Evolutionary conservation across 1,139 yeast genomes (phyloP), one percentile per base, ranked within the genome.

Genomic region (Candida neerlandica): DNA sequence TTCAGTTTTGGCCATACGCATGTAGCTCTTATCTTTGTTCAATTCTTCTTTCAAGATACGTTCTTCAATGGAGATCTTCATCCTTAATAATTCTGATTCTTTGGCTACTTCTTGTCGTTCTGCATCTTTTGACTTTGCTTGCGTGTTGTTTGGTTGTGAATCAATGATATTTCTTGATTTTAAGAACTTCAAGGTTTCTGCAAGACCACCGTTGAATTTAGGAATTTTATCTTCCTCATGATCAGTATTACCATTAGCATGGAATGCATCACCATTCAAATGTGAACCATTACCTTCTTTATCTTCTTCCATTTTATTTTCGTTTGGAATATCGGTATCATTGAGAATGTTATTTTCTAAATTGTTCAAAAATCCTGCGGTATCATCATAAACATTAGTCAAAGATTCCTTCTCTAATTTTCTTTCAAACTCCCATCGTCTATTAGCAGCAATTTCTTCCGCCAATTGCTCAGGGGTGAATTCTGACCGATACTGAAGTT

Each of bases 111-210:
- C 69, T 43, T 68, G 62, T 41, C 70, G 63, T 11, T 56, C 51
- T 43, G 58, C 55, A 5, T 60, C 58, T 15, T 60, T 59, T 19
- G 51, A 43, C 48, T 50, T 46, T 1, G 42, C 10, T 23, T 42
- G 37, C 12, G 33, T 9, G 5, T 27, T 21, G 26, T 9, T 15
- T 33, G 32, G 4, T 15, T 5, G 33, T n/a, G 26, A 19, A 30
- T 49, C 57, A 4, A 78, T 54, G 5, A 73, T 64, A n/a, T 79
- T 75, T 30, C 75, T 73, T 2, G 79, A 67, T 51, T 77, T 73
- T 14, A 87, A 69, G 52, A 82, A 78, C 46, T 71, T 71, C 46
- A 88, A 70, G 0, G 91, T 79, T 2, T 81, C 76, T 3, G 85
- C 86, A 37, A 86, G 61, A 0, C 89, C 86, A 18, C 75, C 73